Conservation (phyloP, 2,329 filamentous ascomycete species). For the Orbilia quercus region DNA sequence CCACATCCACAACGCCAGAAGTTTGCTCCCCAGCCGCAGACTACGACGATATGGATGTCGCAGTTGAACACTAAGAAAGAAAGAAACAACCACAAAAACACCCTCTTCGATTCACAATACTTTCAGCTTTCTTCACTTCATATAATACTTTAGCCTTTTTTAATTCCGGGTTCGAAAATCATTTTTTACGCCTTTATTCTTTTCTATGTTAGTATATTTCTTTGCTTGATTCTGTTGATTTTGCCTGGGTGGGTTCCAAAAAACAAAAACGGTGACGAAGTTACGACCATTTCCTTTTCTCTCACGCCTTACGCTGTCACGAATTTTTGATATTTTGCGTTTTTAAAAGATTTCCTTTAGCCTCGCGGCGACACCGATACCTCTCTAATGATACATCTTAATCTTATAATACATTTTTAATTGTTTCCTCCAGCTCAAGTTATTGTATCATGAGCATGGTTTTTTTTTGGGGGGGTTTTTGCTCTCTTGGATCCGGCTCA, state of each 20-base stretch:
- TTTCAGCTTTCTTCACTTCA: constrained; percentile 61
- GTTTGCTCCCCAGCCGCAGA: constrained; percentile 71
- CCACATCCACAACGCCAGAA: constrained; percentile 76
- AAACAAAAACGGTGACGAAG: constrained; percentile 51
- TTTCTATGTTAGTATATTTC: constrained; percentile 58
- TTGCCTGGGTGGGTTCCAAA: constrained; percentile 56
- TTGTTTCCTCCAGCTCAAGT: constrained; percentile 25
- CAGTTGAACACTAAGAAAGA: constrained; percentile 70
- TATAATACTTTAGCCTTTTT: constrained; percentile 60
- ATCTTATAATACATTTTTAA: constrained; percentile 54
- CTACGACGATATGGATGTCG: constrained; percentile 67
- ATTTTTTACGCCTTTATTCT: constrained; percentile 32
- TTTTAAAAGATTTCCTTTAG: constrained; percentile 57
- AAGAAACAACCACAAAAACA: neutral
- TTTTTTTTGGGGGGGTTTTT: constrained; percentile 25
- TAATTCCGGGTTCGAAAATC: constrained; percentile 56
- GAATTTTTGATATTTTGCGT: constrained; percentile 56
- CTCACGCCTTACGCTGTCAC: constrained; percentile 54
- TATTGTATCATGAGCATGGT: constrained; percentile 49
- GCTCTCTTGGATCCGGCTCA: constrained; percentile 14
- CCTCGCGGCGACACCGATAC: constrained; percentile 57
- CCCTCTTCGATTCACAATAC: constrained; percentile 58
- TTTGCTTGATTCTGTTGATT: constrained; percentile 60
- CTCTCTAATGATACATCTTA: constrained; percentile 57
- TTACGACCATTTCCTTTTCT: constrained; percentile 58